phyloP scores from a whole-genome alignment of 1,284 basidiomycete genomes.

The Ganoderma leucocontextum region DNA sequence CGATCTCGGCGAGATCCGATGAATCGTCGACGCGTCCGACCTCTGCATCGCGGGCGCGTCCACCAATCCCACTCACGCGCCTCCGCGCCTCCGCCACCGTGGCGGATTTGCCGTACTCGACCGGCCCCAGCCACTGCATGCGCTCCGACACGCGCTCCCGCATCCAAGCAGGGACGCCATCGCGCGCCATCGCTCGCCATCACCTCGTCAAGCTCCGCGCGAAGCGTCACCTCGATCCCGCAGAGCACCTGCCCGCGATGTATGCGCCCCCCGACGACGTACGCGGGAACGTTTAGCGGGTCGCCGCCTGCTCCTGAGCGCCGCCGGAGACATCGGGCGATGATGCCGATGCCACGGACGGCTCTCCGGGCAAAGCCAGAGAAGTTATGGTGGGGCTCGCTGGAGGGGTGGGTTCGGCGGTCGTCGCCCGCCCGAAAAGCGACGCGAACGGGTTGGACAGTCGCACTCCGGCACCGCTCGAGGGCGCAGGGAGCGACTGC shows the following conservation, averaged over 20 bases:
- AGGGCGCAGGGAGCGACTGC: slow-evolving; percentile 18
- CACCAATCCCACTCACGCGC: slow-evolving; percentile 49
- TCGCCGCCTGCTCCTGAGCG: slow-evolving; percentile 14
- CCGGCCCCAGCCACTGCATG: slow-evolving; percentile 43
- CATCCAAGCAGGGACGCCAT: slow-evolving; percentile 67
- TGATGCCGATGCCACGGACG: slow-evolving; percentile 25
- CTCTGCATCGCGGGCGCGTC: slow-evolving; percentile 11
- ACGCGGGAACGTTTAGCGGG: slow-evolving; percentile 60
- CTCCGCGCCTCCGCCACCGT: slow-evolving; percentile 12
- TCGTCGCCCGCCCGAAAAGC: slow-evolving; percentile 60
- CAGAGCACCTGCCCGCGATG: slow-evolving; percentile 65
- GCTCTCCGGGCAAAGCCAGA: slow-evolving; percentile 36
- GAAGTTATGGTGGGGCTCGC: slow-evolving; percentile 39
- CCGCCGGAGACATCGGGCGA: not conserved
- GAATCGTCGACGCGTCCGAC: slow-evolving; percentile 36
- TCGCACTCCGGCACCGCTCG: slow-evolving; percentile 42
- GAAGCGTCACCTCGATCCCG: slow-evolving; percentile 64
- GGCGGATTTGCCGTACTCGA: slow-evolving; percentile 21
- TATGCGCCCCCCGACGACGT: slow-evolving; percentile 63
- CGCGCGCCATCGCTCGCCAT: slow-evolving; percentile 45
- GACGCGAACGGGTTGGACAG: slow-evolving; percentile 73
- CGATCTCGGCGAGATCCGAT: too few species aligned
- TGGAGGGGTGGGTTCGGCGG: slow-evolving; percentile 45
- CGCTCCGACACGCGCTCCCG: slow-evolving; percentile 71
- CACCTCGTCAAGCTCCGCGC: slow-evolving; percentile 62